Percentiles rank a stretch among this genome's conserved stretches.
Conservation (phyloP, 768 basidiomycete genomes). For the Lactifluus hygrophoroides region DNA sequence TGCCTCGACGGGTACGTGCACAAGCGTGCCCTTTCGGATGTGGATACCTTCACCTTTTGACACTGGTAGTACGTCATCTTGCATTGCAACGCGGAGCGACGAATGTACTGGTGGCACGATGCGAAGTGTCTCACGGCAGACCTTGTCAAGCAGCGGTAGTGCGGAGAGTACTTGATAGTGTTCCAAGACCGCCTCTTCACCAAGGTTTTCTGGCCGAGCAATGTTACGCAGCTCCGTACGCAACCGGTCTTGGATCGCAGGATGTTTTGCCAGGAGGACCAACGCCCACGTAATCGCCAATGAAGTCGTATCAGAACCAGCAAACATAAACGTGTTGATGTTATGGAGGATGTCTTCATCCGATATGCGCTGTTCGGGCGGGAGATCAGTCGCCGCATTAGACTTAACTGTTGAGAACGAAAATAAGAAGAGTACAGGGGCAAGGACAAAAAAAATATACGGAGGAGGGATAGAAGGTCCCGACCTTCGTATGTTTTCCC, state of each 20-base stretch:
- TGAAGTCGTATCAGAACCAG: slow-evolving; percentile 82
- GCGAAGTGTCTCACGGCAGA: slow-evolving; percentile 68
- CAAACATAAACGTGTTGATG: slow-evolving; percentile 86
- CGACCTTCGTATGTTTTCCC: slow-evolving; percentile 49
- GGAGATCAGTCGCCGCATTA: slow-evolving; percentile 63
- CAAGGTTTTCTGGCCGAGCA: slow-evolving; percentile 33
- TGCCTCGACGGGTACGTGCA: slow-evolving; percentile 73
- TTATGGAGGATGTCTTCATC: slow-evolving; percentile 83
- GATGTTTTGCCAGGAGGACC: slow-evolving; percentile 61
- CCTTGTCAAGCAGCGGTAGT: slow-evolving; percentile 68
- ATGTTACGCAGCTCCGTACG: slow-evolving; percentile 55
- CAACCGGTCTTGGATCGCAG: slow-evolving; percentile 57
- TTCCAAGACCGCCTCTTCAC: slow-evolving; percentile 41
- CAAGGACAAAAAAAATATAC: slow-evolving; percentile 37
- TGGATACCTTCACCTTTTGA: slow-evolving; percentile 40
- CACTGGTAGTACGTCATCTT: slow-evolving; percentile 71
- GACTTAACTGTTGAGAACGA: slow-evolving; percentile 55
- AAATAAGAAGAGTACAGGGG: background rate
- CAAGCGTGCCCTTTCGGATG: slow-evolving; percentile 60
- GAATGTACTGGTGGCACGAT: slow-evolving; percentile 76
- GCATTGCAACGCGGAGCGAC: slow-evolving; percentile 67
- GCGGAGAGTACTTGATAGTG: slow-evolving; percentile 49
- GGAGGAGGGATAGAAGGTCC: slow-evolving; percentile 68
- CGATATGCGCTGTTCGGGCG: slow-evolving; percentile 63
- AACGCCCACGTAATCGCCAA: slow-evolving; percentile 80